Evolutionary conservation across 2,329 filamentous ascomycete genomes (phyloP).

Genomic region (Clarireedia paspali): DNA sequence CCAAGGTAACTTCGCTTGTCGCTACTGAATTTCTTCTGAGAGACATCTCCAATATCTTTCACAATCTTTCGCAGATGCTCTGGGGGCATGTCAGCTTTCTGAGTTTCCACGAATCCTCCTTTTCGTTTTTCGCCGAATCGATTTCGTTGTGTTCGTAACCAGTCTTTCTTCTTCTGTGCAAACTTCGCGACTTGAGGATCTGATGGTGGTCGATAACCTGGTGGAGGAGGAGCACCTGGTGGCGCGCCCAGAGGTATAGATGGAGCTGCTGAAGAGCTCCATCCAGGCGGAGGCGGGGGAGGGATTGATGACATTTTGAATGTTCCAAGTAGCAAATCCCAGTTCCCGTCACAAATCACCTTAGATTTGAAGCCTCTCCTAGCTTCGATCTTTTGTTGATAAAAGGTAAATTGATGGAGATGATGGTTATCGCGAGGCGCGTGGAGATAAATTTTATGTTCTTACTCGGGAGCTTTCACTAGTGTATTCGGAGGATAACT

Average conservation of each 20-base stretch:
- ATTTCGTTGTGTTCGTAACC: conserved; percentile 84
- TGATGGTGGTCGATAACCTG: conserved; percentile 71
- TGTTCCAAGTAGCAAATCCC: conserved; percentile 18
- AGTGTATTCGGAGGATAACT: conserved; percentile 7
- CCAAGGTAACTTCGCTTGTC: conserved; percentile 98
- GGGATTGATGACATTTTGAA: conserved; percentile 50
- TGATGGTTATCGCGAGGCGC: conserved; percentile 3
- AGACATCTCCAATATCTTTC: conserved; percentile 96
- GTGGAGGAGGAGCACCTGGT: conserved; percentile 61
- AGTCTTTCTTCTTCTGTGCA: conserved; percentile 98
- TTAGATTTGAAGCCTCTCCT: conserved; percentile 2
- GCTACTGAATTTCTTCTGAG: conserved; percentile 97
- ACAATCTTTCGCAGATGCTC: conserved; percentile 98
- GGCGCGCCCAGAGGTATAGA: conserved; percentile 40
- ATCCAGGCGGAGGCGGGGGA: conserved; percentile 62
- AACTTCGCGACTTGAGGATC: conserved; percentile 90
- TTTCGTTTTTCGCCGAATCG: conserved; percentile 96
- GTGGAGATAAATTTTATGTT: conserved; percentile 6
- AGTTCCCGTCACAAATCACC: conserved; percentile 17
- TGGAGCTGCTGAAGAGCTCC: conserved; percentile 44
- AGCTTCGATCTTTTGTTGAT: conserved; percentile 6
- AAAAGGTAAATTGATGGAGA: background rate
- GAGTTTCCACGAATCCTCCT: conserved; percentile 92
- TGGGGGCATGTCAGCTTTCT: conserved; percentile 97
- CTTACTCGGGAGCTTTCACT: conserved; percentile 2